Evolutionary conservation across 805 yeast species (phyloP), one percentile per base, ranked within the genome.

Genomic region (Pichia pseudocactophila): DNA sequence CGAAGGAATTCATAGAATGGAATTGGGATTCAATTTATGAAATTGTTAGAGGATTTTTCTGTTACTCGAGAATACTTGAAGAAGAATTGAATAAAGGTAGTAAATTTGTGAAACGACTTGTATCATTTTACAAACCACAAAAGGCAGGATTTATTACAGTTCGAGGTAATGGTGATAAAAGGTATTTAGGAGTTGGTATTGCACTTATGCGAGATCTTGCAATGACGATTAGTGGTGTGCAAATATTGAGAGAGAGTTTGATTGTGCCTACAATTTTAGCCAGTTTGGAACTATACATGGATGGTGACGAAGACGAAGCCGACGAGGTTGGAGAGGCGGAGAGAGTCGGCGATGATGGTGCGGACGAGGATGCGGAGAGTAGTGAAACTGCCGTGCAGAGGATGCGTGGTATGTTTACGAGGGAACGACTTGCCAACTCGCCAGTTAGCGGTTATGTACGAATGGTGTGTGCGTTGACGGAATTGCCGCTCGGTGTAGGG

Each of bases 61-160:
- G 75, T 44, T 80, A 76, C 52, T 80, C 84, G 0, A 75, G 69
- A 49, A 67, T 86, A 38, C 68, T 92, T 34, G 95, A 87, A 27
- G 97, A 90, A 43, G 66, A 22, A 22, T 22, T 82, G 1, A 69
- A 78, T 30, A 78, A 73, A 51, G 80, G 82, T 2, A 87, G 97
- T 1, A 90, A 89, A 54, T 86, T 92, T 53, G 70, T 89, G 57
- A 89, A 90, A 56, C 65, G 96, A 43, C 58, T 92, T 20, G 59
- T 89, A 52, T 84, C 95, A 2, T 92, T 90, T 57, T 90, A 79
- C 57, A 69, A 97, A 41, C 98, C 99, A 0, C 82, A 89, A 64
- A 89, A 94, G 61, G 78, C 80, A 53, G 67, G 96, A 42, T 90
- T 88, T 59, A 68, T 83, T 13, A 30, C 32, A 15, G 30, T 43